Percentiles rank a stretch among this genome's conserved stretches.
phyloP scores from a whole-genome alignment of 1,139 yeast species.

The Saccharomycopsis hybrid region DNA sequence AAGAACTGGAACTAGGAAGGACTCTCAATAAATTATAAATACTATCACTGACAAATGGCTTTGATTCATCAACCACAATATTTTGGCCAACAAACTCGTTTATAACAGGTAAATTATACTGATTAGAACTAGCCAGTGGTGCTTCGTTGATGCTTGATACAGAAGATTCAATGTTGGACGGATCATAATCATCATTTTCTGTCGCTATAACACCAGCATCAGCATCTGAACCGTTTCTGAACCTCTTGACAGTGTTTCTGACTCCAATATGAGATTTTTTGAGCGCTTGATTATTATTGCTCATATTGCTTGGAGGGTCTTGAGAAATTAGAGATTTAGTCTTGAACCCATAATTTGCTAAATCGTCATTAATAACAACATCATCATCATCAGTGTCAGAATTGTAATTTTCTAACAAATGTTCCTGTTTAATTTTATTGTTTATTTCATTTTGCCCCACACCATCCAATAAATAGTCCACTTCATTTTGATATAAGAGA shows the following conservation, averaged over 20 bases:
- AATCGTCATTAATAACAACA: neutral
- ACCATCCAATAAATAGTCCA: too few species aligned
- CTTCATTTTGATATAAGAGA: neutral
- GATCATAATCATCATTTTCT: conserved; percentile 5
- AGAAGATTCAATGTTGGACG: neutral
- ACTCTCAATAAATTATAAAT: conserved; percentile 46
- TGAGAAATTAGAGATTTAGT: too few species aligned
- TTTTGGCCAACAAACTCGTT: neutral
- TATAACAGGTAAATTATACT: neutral
- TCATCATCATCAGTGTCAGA: neutral
- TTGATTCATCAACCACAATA: conserved; percentile 11
- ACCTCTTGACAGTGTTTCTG: neutral
- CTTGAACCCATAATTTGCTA: conserved; percentile 8
- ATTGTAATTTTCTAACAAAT: conserved; percentile 7
- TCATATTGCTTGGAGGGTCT: too few species aligned
- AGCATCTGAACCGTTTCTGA: too few species aligned
- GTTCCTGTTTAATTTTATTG: conserved; percentile 8
- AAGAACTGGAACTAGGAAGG: conserved; percentile 34
- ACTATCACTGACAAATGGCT: conserved; percentile 43
- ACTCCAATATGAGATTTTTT: neutral
- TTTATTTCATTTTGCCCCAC: neutral
- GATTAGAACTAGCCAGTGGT: neutral
- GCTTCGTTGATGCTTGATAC: too few species aligned
- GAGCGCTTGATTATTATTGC: too few species aligned
- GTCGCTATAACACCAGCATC: neutral